A percentile compares a stretch with the other conserved stretches of the same genome.
Conservation (phyloP, 306 rosid genomes). For the Cajanus cajan region DNA sequence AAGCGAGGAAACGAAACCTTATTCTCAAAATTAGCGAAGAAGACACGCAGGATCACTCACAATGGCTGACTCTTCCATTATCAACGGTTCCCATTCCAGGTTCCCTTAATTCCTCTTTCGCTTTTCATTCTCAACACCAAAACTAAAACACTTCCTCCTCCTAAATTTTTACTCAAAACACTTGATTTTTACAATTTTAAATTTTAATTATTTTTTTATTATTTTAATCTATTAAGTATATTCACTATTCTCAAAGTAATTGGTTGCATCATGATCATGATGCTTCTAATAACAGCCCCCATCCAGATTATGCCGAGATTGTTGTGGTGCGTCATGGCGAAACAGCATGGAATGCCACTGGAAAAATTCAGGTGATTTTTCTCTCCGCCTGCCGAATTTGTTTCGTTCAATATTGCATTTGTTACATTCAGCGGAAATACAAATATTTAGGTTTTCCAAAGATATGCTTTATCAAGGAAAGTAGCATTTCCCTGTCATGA, state of each 20-base stretch:
- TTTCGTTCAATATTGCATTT: background rate
- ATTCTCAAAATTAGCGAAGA: no score
- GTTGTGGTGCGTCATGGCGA: conserved; percentile 90
- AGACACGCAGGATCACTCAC: background rate
- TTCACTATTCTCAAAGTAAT: conserved; percentile 16
- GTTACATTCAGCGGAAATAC: background rate
- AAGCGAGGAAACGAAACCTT: no score
- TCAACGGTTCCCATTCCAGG: conserved; percentile 49
- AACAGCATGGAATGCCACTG: conserved; percentile 80
- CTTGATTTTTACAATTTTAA: no score
- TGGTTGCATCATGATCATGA: background rate
- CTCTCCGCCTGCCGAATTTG: background rate
- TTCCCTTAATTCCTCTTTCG: conserved; percentile 22
- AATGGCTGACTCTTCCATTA: conserved; percentile 36
- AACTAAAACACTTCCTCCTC: no score
- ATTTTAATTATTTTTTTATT: no score
- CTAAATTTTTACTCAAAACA: no score
- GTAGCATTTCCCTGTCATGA: background rate
- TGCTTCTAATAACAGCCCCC: conserved; percentile 29
- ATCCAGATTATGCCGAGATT: conserved; percentile 68
- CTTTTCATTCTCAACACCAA: background rate
- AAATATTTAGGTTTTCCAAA: background rate
- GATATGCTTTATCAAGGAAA: background rate
- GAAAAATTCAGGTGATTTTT: conserved; percentile 70
- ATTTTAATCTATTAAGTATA: no score